These are phyloP conservation scores for Avena eriantha DNA, from an alignment of 176 grass and related monocot genomes.

Conservation along the genomic window DNA sequence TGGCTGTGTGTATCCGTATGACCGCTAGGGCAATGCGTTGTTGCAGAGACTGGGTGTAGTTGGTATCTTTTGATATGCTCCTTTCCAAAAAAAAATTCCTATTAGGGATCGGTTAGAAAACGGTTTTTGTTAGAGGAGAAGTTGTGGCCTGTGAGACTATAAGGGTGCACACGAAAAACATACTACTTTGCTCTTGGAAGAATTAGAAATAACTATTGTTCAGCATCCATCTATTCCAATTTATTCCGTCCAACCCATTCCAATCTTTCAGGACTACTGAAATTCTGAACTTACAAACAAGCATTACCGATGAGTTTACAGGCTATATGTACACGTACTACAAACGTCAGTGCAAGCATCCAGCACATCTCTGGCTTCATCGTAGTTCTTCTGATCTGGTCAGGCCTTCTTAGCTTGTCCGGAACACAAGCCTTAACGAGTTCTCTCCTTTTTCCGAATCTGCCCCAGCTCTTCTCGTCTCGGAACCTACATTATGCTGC, in stretches of 20 bases:
- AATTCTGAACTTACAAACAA: not conserved
- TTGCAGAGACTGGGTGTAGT: no score
- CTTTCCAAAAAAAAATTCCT: no score
- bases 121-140: no score
- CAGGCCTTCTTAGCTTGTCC: not conserved
- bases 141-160: no score
- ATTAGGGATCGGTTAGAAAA: no score
- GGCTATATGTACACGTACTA: not conserved
- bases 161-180: no score
- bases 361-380: not conserved
- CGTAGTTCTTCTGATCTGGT: not conserved
- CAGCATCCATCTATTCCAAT: not conserved
- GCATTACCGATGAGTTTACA: not conserved
- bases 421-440: not conserved
- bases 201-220: no score
- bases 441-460: not conserved
- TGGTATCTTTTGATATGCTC: no score
- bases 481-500: slow-evolving; percentile 8
- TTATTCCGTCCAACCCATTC: not conserved
- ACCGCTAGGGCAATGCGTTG: no score
- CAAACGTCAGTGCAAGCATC: not conserved
- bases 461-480: not conserved
- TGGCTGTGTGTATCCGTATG: no score
- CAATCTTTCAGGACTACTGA: not conserved
- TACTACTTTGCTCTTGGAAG: no score